phyloP scores from a whole-genome alignment of 768 basidiomycete species.

The Austroboletus eburneus region DNA sequence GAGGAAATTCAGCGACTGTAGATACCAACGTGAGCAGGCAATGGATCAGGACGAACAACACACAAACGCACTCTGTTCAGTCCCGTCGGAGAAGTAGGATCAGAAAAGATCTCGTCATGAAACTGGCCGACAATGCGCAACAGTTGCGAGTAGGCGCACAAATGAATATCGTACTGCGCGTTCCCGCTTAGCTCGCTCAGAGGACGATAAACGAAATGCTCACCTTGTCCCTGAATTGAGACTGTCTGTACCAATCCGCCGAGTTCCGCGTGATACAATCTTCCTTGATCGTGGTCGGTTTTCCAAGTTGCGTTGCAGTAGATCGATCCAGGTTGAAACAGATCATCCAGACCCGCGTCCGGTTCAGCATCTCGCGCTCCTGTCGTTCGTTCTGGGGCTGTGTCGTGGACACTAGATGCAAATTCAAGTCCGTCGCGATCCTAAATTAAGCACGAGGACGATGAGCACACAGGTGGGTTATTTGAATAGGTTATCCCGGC shows the following conservation, averaged over 20 bases:
- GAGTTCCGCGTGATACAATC: slow-evolving; percentile 74
- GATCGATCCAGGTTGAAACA: slow-evolving; percentile 89
- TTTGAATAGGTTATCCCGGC: not conserved
- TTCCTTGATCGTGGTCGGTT: slow-evolving; percentile 84
- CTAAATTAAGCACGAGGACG: slow-evolving; percentile 28
- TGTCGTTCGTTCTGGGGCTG: slow-evolving; percentile 70
- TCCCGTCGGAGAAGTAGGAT: slow-evolving; percentile 61
- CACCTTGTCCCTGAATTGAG: slow-evolving; percentile 56
- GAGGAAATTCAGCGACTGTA: slow-evolving; percentile 63
- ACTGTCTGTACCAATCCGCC: slow-evolving; percentile 72
- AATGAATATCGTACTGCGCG: slow-evolving; percentile 64
- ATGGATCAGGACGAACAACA: not conserved
- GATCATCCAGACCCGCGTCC: slow-evolving; percentile 85
- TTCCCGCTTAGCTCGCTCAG: not conserved
- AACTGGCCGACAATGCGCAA: slow-evolving; percentile 68
- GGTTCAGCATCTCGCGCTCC: slow-evolving; percentile 81
- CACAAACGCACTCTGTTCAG: slow-evolving; percentile 54
- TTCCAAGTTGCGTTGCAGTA: slow-evolving; percentile 84
- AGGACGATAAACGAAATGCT: slow-evolving; percentile 7
- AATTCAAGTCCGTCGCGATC: slow-evolving; percentile 85
- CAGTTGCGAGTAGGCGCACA: slow-evolving; percentile 69
- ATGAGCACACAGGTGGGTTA: not conserved
- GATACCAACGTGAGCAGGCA: slow-evolving; percentile 3
- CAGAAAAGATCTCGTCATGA: slow-evolving; percentile 75
- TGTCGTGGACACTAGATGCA: slow-evolving; percentile 61